Conservation (phyloP, 2,329 filamentous ascomycete genomes). For the Trichoderma simmonsii region DNA sequence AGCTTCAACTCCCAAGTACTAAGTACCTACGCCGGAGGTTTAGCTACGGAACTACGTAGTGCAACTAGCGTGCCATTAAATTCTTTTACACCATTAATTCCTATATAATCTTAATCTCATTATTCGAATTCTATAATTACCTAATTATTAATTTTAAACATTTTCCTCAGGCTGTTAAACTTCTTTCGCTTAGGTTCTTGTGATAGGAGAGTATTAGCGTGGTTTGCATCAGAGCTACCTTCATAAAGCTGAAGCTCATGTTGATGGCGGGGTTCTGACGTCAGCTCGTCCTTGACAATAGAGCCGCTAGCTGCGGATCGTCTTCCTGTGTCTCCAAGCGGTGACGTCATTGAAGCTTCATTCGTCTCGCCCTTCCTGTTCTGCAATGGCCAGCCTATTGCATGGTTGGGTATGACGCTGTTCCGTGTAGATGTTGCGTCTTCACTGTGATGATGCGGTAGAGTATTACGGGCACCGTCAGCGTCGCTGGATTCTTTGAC, state of each 20-base stretch:
- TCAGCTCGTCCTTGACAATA: neutral
- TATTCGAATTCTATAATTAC: neutral
- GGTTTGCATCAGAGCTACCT: neutral
- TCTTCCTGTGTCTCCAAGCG: neutral
- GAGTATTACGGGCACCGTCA: slow-evolving; percentile 59
- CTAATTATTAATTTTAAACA: slow-evolving; percentile 16
- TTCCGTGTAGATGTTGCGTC: slow-evolving; percentile 49
- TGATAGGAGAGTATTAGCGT: neutral
- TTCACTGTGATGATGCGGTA: slow-evolving; percentile 55
- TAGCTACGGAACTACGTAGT: neutral
- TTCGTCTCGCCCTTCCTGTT: slow-evolving; percentile 19
- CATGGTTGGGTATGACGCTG: slow-evolving; percentile 32
- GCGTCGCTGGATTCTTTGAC: slow-evolving; percentile 58
- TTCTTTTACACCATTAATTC: neutral
- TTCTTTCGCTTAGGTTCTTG: slow-evolving; percentile 15
- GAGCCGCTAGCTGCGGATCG: slow-evolving; percentile 10
- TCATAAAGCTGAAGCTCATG: neutral
- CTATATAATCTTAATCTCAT: neutral
- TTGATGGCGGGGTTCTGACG: slow-evolving; percentile 1
- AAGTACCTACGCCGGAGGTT: neutral
- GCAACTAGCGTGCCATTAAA: neutral
- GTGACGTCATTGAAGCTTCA: slow-evolving; percentile 9
- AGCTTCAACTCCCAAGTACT: neutral
- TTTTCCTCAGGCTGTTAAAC: slow-evolving; percentile 14
- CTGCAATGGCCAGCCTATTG: slow-evolving; percentile 35